Conservation (phyloP, 148 eudicot genomes). For the Suaeda aralocaspica region DNA sequence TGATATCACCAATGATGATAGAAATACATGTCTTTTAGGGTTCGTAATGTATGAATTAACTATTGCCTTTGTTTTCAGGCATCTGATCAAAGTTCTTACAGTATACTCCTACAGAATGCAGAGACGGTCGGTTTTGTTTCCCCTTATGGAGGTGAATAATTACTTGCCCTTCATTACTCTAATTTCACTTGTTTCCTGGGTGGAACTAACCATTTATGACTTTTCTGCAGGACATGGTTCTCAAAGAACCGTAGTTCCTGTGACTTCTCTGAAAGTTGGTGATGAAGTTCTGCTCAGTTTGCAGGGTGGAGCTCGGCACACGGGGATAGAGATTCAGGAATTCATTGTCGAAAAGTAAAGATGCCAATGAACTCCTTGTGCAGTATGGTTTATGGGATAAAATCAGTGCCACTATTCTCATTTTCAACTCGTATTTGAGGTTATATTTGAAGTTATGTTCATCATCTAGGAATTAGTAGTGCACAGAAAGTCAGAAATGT, state of each 20-base stretch:
- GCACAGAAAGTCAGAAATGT: too few species aligned
- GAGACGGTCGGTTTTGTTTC: slow-evolving; percentile 63
- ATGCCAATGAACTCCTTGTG: not conserved
- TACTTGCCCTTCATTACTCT: not conserved
- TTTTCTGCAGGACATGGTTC: slow-evolving; percentile 21
- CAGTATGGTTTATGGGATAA: not conserved
- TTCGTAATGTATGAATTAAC: too few species aligned
- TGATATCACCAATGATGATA: not conserved
- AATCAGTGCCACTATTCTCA: too few species aligned
- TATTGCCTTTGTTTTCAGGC: slow-evolving; percentile 31
- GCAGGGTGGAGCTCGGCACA: slow-evolving; percentile 92
- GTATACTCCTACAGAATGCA: slow-evolving; percentile 84
- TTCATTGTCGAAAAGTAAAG: slow-evolving; percentile 79
- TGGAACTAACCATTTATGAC: not conserved
- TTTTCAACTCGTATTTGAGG: too few species aligned
- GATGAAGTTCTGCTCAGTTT: slow-evolving; percentile 71
- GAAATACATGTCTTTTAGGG: too few species aligned
- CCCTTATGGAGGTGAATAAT: slow-evolving; percentile 27
- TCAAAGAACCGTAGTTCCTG: slow-evolving; percentile 52
- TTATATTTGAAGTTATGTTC: too few species aligned
- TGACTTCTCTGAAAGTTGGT: slow-evolving; percentile 78
- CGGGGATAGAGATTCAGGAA: slow-evolving; percentile 87
- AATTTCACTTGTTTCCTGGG: not conserved
- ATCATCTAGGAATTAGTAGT: too few species aligned
- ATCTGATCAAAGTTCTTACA: slow-evolving; percentile 42